Percentiles rank a stretch among this genome's conserved stretches.
phyloP scores from a whole-genome alignment of 495 filamentous ascomycete species.

The Xylaria flabelliformis region DNA sequence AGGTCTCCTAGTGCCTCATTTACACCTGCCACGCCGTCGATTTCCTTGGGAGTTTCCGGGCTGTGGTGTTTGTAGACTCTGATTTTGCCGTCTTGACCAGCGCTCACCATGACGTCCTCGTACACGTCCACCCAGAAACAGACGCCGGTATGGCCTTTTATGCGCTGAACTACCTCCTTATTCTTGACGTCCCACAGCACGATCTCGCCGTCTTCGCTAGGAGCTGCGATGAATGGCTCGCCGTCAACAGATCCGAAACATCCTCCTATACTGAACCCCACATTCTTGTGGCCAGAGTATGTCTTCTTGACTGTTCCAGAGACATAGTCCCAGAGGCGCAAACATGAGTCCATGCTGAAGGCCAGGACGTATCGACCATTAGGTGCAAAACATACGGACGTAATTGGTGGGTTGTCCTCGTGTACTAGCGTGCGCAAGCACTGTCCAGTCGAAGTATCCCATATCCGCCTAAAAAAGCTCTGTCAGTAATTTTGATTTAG shows the following conservation, averaged over 20 bases:
- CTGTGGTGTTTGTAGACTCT: conserved; percentile 47
- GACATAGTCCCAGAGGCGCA: conserved; percentile 94
- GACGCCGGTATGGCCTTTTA: conserved; percentile 75
- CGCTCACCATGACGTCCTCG: conserved; percentile 53
- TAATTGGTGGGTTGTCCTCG: conserved; percentile 93
- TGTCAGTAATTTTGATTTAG: background rate
- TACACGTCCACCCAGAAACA: conserved; percentile 80
- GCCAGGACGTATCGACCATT: conserved; percentile 93
- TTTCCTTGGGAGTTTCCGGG: conserved; percentile 1
- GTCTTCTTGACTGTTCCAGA: conserved; percentile 88
- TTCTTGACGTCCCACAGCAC: conserved; percentile 87
- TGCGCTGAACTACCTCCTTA: conserved; percentile 79
- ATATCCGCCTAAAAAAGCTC: conserved; percentile 66
- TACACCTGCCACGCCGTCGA: conserved; percentile 23
- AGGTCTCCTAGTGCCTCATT: conserved; percentile 12
- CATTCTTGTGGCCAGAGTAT: conserved; percentile 91
- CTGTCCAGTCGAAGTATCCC: conserved; percentile 95
- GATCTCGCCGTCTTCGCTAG: conserved; percentile 86
- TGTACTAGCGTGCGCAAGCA: conserved; percentile 93
- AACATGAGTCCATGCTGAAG: conserved; percentile 86
- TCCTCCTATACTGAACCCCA: conserved; percentile 80
- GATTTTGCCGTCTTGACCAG: conserved; percentile 51
- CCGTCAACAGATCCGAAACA: conserved; percentile 74
- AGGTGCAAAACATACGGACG: conserved; percentile 88
- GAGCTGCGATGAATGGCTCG: conserved; percentile 71